A percentile compares a stretch with the other conserved stretches of the same genome.
Evolutionary conservation across 371 early-diverging fungal species (phyloP).

Genomic region (Enteropsectra breve): DNA sequence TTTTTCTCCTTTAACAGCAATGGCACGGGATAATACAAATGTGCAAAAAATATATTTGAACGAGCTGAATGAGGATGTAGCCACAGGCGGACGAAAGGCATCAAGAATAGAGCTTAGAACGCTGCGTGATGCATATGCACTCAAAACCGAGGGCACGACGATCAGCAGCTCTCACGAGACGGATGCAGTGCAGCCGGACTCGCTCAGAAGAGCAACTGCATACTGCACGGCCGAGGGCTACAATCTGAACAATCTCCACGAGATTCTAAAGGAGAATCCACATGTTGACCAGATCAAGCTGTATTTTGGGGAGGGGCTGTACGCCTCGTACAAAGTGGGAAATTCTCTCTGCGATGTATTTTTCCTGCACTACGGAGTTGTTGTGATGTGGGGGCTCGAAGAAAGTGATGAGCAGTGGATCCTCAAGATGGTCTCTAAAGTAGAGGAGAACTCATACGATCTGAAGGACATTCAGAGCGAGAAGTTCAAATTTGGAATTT

Average conservation of each 20-base stretch:
- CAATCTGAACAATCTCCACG: constrained; percentile 53
- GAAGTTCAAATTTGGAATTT: constrained; percentile 59
- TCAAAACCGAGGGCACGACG: constrained; percentile 45
- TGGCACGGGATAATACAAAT: constrained; percentile 19
- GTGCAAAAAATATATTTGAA: constrained; percentile 43
- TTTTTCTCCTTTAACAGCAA: no score
- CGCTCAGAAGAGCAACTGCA: constrained; percentile 55
- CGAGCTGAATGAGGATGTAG: constrained; percentile 30
- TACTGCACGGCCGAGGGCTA: constrained; percentile 60
- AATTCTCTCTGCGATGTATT: constrained; percentile 49
- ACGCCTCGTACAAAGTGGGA: constrained; percentile 36
- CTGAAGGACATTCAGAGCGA: constrained; percentile 53
- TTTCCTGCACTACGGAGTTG: constrained; percentile 59
- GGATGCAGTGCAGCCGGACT: constrained; percentile 36
- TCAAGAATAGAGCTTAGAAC: constrained; percentile 51
- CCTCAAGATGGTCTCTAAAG: constrained; percentile 50
- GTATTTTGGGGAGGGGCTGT: constrained; percentile 60
- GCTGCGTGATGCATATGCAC: constrained; percentile 55
- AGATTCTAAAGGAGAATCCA: constrained; percentile 44
- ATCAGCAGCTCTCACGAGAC: constrained; percentile 13
- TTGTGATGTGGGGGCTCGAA: constrained; percentile 59
- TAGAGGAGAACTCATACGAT: constrained; percentile 54
- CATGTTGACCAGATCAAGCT: constrained; percentile 43
- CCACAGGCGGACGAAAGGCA: constrained; percentile 44
- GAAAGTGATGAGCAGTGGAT: constrained; percentile 48